phyloP scores from a whole-genome alignment of 352 stramenopile genomes.

The Globisporangium canariense region DNA sequence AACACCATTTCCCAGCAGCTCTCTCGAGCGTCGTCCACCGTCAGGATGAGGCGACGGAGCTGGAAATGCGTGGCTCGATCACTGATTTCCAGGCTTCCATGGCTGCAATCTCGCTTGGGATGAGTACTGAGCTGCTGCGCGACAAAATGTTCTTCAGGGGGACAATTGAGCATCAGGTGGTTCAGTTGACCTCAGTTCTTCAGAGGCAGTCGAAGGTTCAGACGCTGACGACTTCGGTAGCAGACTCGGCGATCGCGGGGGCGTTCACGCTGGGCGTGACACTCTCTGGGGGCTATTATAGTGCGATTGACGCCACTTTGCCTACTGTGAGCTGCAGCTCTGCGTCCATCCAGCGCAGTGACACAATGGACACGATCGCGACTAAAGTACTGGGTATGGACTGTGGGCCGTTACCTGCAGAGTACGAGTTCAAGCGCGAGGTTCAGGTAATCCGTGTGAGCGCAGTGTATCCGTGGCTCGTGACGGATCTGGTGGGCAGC shows the following conservation, averaged over 20 bases:
- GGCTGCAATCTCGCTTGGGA: slow-evolving; percentile 5
- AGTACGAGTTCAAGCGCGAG: slow-evolving; percentile 3
- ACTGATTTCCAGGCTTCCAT: slow-evolving; percentile 8
- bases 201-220: slow-evolving; percentile 2
- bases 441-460: slow-evolving; percentile 13
- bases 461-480: slow-evolving; percentile 7
- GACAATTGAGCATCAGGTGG: slow-evolving; percentile 13
- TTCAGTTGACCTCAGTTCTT: slow-evolving; percentile 3
- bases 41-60: background rate
- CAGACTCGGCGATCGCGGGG: slow-evolving; percentile 4
- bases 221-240: slow-evolving; percentile 9
- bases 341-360: slow-evolving; percentile 1
- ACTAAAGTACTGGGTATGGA: slow-evolving; percentile 8
- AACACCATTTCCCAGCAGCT: background rate
- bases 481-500: slow-evolving; percentile 4
- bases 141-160: slow-evolving; percentile 7
- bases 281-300: slow-evolving; percentile 9
- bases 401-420: background rate
- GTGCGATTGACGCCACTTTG: slow-evolving; percentile 2
- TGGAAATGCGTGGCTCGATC: slow-evolving; percentile 16
- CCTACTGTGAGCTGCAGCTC: slow-evolving; percentile 7
- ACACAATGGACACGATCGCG: slow-evolving; percentile 3
- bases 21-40: slow-evolving; percentile 8
- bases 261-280: slow-evolving; percentile 6
- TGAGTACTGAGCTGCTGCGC: slow-evolving; percentile 6